A percentile compares a stretch with the other conserved stretches of the same genome.
These are phyloP conservation scores for Sugiyamaella boreocaroliniensis DNA, from an alignment of 805 yeast species.

Conservation along the genomic window DNA sequence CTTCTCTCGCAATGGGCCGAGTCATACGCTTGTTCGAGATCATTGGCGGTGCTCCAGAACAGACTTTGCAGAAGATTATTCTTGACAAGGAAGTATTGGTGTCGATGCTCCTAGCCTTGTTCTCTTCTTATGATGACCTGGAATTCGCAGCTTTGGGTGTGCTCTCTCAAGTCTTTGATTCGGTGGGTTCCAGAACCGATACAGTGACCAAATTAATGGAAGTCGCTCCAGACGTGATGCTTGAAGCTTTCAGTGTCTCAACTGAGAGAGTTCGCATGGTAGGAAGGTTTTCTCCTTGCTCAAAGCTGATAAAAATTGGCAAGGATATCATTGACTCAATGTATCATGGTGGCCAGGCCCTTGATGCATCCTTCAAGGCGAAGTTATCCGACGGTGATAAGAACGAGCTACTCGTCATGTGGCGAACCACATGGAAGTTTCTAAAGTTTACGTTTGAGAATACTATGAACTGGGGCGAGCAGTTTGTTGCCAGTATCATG, in stretches of 20 bases:
- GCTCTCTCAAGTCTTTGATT: constrained; percentile 72
- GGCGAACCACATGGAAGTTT: constrained; percentile 71
- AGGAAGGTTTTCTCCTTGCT: constrained; percentile 62
- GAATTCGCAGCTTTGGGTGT: constrained; percentile 68
- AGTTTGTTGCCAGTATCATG: constrained; percentile 48
- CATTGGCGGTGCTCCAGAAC: background rate
- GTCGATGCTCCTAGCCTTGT: constrained; percentile 71
- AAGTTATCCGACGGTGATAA: constrained; percentile 24
- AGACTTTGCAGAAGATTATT: constrained; percentile 28
- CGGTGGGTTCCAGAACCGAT: constrained; percentile 72
- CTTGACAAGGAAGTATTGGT: constrained; percentile 39
- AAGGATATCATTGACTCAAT: constrained; percentile 65
- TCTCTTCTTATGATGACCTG: constrained; percentile 51
- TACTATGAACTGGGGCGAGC: constrained; percentile 70
- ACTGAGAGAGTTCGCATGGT: constrained; percentile 41
- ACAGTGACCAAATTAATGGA: constrained; percentile 54
- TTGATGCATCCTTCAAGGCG: constrained; percentile 27
- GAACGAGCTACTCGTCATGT: constrained; percentile 39
- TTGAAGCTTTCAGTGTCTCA: constrained; percentile 44
- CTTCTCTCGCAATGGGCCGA: background rate
- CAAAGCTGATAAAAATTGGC: constrained; percentile 62
- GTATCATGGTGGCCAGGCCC: constrained; percentile 56
- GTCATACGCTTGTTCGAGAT: background rate
- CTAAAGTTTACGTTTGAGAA: constrained; percentile 58
- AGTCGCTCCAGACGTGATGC: constrained; percentile 38